Base-by-base conservation (phyloP, 345 rosid genomes). In the Psidium friedrichsthalianum region DNA sequence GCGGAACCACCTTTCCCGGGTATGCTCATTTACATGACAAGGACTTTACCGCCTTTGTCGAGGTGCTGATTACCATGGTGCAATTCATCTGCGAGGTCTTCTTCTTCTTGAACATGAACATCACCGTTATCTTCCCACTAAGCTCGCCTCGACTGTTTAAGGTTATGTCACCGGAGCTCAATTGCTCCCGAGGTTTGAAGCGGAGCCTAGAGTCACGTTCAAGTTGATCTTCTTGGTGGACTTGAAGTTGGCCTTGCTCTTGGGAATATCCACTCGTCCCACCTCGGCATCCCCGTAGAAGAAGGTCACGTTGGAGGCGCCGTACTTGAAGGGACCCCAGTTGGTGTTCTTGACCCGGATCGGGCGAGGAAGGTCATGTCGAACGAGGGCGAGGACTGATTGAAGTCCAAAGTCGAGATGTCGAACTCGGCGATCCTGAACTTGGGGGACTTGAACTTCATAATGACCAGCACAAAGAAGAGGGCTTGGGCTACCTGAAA, bases 361-460 rank as follows among this genome's bases (percentile, higher is more conserved):
- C 40, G 87, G 86, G 86, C 84, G 47, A 74, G 22, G 14, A 86
- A 78, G 32, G 24, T 27, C 82, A 78, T 51, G 56, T 25, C 24
- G 82, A 88, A 88, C 3, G 87, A 85, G 56, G 89, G 36, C 21
- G 83, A 47, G n/a, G 74, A 18, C 29, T 11, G 42, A 24, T 15
- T n/a, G 8, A 76, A 22, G 20, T 52, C 21, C 21, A 27, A 58
- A 22, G 25, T 51, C n/a, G 49, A 49, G 57, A 84, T 11, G 25
- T 25, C 21, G 59, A 83, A 83, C 16, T 82, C 18, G 42, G 74
- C 55, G 21, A 87, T 15, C 40, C 89, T 86, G 78, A 87, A 89
- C 82, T 89, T 89, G 61, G 90, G 90, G 18, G 59, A 56, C 40
- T 87, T 86, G 85, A 89, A 83, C 64, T 58, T 86, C 85, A 89